These are phyloP conservation scores for Backusella circina DNA, from an alignment of 192 early-diverging fungal genomes.

Conservation along the genomic window DNA sequence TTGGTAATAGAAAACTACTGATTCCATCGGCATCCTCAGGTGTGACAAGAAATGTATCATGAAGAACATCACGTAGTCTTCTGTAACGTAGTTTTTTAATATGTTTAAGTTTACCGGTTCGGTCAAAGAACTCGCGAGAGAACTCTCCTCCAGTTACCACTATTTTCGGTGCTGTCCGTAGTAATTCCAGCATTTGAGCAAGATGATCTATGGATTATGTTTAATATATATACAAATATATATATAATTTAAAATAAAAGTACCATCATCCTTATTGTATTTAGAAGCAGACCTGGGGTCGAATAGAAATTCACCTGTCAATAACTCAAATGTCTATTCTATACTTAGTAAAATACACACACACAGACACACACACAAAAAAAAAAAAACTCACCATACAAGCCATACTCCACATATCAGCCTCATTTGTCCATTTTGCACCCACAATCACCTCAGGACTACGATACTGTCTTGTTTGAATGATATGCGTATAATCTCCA, in stretches of 20 bases:
- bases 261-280: slow-evolving; percentile 92
- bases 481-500: slow-evolving; percentile 91
- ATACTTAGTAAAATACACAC: not conserved
- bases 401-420: slow-evolving; percentile 91
- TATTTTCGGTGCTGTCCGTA: slow-evolving; percentile 77
- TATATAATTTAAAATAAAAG: not conserved
- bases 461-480: slow-evolving; percentile 96
- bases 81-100: slow-evolving; percentile 85
- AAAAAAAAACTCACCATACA: slow-evolving; percentile 61
- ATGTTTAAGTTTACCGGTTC: slow-evolving; percentile 80
- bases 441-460: slow-evolving; percentile 94
- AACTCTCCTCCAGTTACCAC: slow-evolving; percentile 81
- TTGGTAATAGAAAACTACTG: slow-evolving; percentile 77
- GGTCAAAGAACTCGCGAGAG: slow-evolving; percentile 81
- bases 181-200: slow-evolving; percentile 89
- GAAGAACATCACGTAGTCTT: slow-evolving; percentile 76
- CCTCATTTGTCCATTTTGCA: slow-evolving; percentile 73
- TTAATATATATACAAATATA: no score
- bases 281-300: slow-evolving; percentile 82
- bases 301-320: slow-evolving; percentile 93
- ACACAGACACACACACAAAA: not conserved
- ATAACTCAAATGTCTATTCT: slow-evolving; percentile 75
- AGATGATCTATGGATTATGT: slow-evolving; percentile 68
- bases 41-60: slow-evolving; percentile 82
- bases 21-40: slow-evolving; percentile 67